phyloP scores from a whole-genome alignment of 768 basidiomycete species.

The Heimioporus sp. region DNA sequence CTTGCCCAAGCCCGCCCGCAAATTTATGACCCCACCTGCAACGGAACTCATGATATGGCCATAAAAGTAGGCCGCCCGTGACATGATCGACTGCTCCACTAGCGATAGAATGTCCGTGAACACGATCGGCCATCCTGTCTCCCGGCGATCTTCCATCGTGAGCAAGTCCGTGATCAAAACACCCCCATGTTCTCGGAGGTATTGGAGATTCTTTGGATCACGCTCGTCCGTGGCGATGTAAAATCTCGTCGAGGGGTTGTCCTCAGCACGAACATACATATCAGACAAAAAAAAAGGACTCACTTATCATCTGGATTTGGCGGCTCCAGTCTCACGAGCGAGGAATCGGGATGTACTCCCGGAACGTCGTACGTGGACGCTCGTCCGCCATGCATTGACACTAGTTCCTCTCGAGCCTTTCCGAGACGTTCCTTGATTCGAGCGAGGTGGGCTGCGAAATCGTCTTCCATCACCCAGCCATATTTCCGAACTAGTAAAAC shows the following conservation, averaged over 20 bases:
- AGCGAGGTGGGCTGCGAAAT: slow-evolving; percentile 32
- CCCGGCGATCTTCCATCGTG: slow-evolving; percentile 37
- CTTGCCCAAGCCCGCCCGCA: slow-evolving; percentile 37
- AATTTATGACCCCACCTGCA: slow-evolving; percentile 40
- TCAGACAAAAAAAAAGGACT: slow-evolving; percentile 13
- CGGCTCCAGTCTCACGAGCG: slow-evolving; percentile 23
- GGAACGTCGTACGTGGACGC: slow-evolving; percentile 24
- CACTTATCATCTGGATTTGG: slow-evolving; percentile 25
- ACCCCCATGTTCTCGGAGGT: slow-evolving; percentile 36
- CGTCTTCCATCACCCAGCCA: slow-evolving; percentile 35
- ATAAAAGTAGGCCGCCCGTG: slow-evolving; percentile 40
- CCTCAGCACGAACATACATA: neutral
- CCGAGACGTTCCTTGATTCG: slow-evolving; percentile 28
- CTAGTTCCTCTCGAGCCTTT: slow-evolving; percentile 13
- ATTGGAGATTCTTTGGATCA: slow-evolving; percentile 28
- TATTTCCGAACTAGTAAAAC: slow-evolving; percentile 21
- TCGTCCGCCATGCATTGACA: slow-evolving; percentile 20
- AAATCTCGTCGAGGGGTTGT: slow-evolving; percentile 18
- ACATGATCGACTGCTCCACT: slow-evolving; percentile 40
- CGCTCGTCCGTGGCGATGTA: slow-evolving; percentile 45
- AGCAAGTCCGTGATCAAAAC: slow-evolving; percentile 42
- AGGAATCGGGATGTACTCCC: slow-evolving; percentile 13
- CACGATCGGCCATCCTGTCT: slow-evolving; percentile 42
- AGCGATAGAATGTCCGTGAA: slow-evolving; percentile 43
- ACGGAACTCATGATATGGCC: slow-evolving; percentile 40